Conservation (phyloP, 768 basidiomycete genomes). For the Tricholoma furcatifolium region DNA sequence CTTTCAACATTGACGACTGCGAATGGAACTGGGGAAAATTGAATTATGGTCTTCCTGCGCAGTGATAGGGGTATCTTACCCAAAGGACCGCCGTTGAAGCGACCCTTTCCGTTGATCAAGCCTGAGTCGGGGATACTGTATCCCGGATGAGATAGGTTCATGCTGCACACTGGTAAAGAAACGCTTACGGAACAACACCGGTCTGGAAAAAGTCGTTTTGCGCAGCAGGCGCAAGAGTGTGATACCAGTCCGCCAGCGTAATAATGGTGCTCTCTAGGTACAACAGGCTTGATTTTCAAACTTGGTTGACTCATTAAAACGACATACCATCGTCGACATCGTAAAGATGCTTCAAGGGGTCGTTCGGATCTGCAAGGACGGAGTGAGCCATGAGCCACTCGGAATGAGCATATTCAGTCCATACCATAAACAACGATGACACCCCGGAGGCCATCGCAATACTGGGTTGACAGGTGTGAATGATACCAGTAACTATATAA, state of each 20-base stretch:
- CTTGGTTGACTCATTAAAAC: constrained; percentile 1
- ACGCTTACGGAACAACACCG: constrained; percentile 26
- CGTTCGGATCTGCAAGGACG: constrained; percentile 29
- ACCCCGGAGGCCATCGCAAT: constrained; percentile 45
- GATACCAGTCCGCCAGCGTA: constrained; percentile 31
- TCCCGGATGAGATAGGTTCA: background rate
- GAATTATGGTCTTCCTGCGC: constrained; percentile 16
- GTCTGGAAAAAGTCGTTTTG: constrained; percentile 30
- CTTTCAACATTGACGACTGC: constrained; percentile 41
- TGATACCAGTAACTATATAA: constrained; percentile 34
- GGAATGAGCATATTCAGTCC: background rate
- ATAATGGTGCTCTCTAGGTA: constrained; percentile 32
- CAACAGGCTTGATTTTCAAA: background rate
- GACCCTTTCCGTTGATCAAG: constrained; percentile 45
- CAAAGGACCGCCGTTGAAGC: constrained; percentile 38
- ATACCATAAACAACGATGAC: constrained; percentile 27
- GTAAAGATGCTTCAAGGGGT: constrained; percentile 34
- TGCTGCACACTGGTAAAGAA: constrained; percentile 12
- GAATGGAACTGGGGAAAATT: constrained; percentile 25
- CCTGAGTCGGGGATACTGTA: constrained; percentile 36
- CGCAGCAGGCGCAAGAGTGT: constrained; percentile 36
- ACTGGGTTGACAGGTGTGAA: constrained; percentile 45
- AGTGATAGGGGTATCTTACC: constrained; percentile 23
- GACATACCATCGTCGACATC: constrained; percentile 38
- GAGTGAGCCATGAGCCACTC: background rate